These are phyloP conservation scores for Phylloboletellus chloephorus DNA, from an alignment of 1,284 basidiomycete species.

Conservation along the genomic window DNA sequence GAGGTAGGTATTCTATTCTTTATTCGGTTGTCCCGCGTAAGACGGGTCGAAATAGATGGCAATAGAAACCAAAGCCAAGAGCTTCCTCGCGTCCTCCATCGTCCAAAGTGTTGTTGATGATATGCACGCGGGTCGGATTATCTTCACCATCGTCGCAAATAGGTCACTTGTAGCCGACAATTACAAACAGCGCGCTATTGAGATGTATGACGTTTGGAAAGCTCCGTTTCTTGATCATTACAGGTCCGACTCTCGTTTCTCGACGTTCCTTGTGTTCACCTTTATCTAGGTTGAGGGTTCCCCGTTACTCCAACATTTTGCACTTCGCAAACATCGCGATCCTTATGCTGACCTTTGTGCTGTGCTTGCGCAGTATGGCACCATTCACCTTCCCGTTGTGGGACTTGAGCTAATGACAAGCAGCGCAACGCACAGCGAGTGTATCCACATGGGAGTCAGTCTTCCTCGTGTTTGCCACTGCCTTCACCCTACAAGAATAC, in stretches of 20 bases:
- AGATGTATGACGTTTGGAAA: constrained; percentile 67
- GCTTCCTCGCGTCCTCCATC: constrained; percentile 72
- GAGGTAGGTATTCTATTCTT: constrained; percentile 49
- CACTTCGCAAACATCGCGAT: constrained; percentile 74
- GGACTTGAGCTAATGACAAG: constrained; percentile 5
- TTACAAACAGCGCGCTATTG: constrained; percentile 73
- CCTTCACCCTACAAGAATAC: constrained; percentile 79
- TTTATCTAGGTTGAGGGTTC: constrained; percentile 63
- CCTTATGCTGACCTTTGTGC: constrained; percentile 65
- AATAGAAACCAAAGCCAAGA: constrained; percentile 75
- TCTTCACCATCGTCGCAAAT: constrained; percentile 60
- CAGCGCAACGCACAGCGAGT: constrained; percentile 52
- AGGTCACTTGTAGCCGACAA: constrained; percentile 80
- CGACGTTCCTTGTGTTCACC: constrained; percentile 6
- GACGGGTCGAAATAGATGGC: constrained; percentile 57
- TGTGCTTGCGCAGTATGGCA: constrained; percentile 69
- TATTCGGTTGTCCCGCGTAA: background rate
- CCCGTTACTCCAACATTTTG: constrained; percentile 71
- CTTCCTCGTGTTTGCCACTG: constrained; percentile 71
- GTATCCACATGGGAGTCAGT: constrained; percentile 61
- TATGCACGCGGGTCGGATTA: constrained; percentile 69
- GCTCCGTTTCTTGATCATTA: constrained; percentile 84
- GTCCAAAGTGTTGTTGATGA: constrained; percentile 81
- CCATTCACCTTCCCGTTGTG: constrained; percentile 9
- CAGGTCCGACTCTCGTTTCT: constrained; percentile 36